phyloP scores from a whole-genome alignment of 1,284 basidiomycete species.

The Kalmanozyma brasiliensis region DNA sequence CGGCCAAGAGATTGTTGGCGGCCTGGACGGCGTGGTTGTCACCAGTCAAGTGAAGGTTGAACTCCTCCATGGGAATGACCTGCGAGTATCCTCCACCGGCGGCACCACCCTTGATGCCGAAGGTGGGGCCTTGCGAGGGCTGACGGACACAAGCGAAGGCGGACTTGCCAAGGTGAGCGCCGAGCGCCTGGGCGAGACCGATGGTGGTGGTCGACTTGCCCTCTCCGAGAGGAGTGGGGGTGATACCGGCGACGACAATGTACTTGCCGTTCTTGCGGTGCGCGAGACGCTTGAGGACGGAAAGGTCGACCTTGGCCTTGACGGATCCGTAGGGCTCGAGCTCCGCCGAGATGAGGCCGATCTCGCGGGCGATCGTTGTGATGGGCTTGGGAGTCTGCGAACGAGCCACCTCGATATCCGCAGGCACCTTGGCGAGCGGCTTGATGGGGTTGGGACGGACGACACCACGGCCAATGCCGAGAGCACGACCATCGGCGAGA shows the following conservation, averaged over 20 bases:
- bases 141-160: conserved; percentile 99
- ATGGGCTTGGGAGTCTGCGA: conserved; percentile 93
- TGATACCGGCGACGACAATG: conserved; percentile 96
- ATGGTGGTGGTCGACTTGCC: conserved; percentile 99
- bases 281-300: conserved; percentile 83
- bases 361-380: conserved; percentile 83
- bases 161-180: conserved; percentile 90
- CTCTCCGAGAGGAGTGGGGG: conserved; percentile 96
- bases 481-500: conserved; percentile 75
- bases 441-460: conserved; percentile 83
- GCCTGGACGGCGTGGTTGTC: conserved; percentile 98
- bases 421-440: conserved; percentile 79
- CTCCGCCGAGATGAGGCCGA: conserved; percentile 86
- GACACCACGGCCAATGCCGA: conserved; percentile 73
- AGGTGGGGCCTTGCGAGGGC: conserved; percentile 97
- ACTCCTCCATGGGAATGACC: conserved; percentile 99
- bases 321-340: conserved; percentile 94
- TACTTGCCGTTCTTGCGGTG: conserved; percentile 95
- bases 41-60: conserved; percentile 94
- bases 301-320: conserved; percentile 96
- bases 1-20: conserved; percentile 95
- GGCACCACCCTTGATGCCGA: conserved; percentile 99
- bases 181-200: conserved; percentile 94
- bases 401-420: conserved; percentile 94
- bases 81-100: conserved; percentile 99